Evolutionary conservation across 2,329 filamentous ascomycete genomes (phyloP).

Genomic region (Aspergillus jensenii): DNA sequence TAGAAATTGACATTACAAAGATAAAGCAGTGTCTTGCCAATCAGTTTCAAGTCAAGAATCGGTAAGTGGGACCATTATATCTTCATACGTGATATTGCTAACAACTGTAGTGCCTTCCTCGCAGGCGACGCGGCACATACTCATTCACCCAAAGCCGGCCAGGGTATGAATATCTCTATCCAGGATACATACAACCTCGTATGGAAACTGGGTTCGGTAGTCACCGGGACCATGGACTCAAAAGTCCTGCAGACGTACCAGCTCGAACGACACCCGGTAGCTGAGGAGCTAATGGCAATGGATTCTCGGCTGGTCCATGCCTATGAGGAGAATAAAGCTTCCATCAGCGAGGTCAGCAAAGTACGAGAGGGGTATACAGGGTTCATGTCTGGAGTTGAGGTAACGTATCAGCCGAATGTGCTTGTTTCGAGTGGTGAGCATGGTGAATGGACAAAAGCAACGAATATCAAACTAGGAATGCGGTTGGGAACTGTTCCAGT

Average conservation of each 20-base stretch:
- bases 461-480: constrained; percentile 16
- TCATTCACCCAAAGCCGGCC: constrained; percentile 1
- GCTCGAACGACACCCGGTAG: constrained; percentile 58
- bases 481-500: constrained; percentile 13
- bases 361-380: neutral
- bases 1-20: neutral
- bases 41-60: neutral
- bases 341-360: neutral
- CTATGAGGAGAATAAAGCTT: neutral
- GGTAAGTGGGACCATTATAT: neutral
- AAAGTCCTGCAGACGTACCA: constrained; percentile 53
- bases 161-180: constrained; percentile 3
- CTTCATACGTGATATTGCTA: neutral
- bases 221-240: constrained; percentile 41
- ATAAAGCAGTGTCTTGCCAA: constrained; percentile 5
- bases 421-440: neutral
- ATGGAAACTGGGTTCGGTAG: constrained; percentile 50
- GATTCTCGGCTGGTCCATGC: constrained; percentile 36
- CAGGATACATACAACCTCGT: constrained; percentile 5
- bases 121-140: constrained; percentile 1
- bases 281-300: constrained; percentile 65
- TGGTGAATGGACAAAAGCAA: neutral
- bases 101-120: neutral
- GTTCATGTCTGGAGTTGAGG: constrained; percentile 9
- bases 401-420: constrained; percentile 5